phyloP scores from a whole-genome alignment of 352 stramenopile genomes.

The Globisporangium canariense region DNA sequence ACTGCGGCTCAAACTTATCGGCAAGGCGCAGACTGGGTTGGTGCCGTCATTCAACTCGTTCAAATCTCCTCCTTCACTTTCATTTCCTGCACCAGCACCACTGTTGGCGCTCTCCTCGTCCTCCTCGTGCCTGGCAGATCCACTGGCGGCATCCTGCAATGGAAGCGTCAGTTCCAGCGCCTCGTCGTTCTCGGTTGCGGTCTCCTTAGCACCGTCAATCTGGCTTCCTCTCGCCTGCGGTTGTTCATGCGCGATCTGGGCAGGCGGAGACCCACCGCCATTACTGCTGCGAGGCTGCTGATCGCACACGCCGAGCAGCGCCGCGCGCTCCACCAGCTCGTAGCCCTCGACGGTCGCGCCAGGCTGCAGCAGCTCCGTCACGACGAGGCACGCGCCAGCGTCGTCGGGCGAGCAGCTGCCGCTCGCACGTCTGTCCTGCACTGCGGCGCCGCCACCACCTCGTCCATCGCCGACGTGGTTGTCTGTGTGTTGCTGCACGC shows the following conservation, averaged over 20 bases:
- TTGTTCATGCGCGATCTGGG: slow-evolving; percentile 9
- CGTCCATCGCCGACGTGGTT: too few species aligned
- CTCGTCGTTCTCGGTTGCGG: slow-evolving; percentile 6
- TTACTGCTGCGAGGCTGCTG: slow-evolving; percentile 19
- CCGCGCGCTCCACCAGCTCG: slow-evolving; percentile 66
- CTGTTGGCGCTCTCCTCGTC: neutral
- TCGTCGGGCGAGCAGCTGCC: slow-evolving; percentile 9
- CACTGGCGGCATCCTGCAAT: slow-evolving; percentile 2
- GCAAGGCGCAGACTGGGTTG: slow-evolving; percentile 10
- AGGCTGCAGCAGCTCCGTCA: slow-evolving; percentile 32
- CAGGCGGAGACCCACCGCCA: neutral
- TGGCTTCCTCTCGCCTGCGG: slow-evolving; percentile 22
- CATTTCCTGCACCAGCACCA: neutral
- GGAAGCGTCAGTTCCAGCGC: slow-evolving; percentile 20
- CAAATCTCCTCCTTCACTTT: neutral
- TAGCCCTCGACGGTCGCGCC: slow-evolving; percentile 58
- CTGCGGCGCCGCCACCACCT: neutral
- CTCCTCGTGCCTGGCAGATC: neutral
- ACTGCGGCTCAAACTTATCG: slow-evolving; percentile 18
- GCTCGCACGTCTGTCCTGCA: neutral
- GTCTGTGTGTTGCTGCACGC: slow-evolving; percentile 14
- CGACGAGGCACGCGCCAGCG: slow-evolving; percentile 23
- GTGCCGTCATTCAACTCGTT: neutral
- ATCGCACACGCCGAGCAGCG: slow-evolving; percentile 60
- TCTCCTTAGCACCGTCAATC: neutral